These are phyloP conservation scores for Paraphoma sp. DNA, from an alignment of 2,329 filamentous ascomycete species.

Conservation along the genomic window DNA sequence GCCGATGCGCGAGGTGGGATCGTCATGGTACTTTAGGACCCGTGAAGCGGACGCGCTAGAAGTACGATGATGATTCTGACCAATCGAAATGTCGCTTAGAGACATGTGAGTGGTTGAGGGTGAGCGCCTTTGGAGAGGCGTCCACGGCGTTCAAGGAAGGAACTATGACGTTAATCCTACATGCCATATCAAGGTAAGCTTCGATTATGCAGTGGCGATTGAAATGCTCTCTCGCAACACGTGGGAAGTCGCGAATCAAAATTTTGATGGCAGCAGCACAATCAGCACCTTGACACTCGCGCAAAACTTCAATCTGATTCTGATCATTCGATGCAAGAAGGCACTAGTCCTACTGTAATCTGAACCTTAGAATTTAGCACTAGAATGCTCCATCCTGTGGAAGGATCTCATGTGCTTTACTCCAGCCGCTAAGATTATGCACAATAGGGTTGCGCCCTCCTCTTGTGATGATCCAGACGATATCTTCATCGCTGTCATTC, in stretches of 20 bases:
- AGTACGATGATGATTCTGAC: conserved; percentile 1
- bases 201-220: no score
- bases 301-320: no score
- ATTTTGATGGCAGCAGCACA: no score
- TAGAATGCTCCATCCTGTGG: background rate
- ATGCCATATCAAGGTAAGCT: no score
- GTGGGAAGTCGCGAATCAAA: no score
- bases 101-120: conserved; percentile 11
- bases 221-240: no score
- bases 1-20: background rate
- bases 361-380: background rate
- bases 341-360: no score
- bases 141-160: background rate
- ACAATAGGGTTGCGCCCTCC: conserved; percentile 67
- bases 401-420: conserved; percentile 38
- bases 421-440: conserved; percentile 69
- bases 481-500: conserved; percentile 69
- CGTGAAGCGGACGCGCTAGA: conserved; percentile 1
- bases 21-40: background rate
- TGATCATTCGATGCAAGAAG: no score
- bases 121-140: background rate
- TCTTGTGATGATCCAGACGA: conserved; percentile 71
- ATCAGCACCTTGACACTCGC: no score
- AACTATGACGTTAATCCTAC: background rate
- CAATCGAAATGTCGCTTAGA: conserved; percentile 9